Evolutionary conservation across 75 land plant genomes (phyloP).

Genomic region (Sequoia sempervirens): DNA sequence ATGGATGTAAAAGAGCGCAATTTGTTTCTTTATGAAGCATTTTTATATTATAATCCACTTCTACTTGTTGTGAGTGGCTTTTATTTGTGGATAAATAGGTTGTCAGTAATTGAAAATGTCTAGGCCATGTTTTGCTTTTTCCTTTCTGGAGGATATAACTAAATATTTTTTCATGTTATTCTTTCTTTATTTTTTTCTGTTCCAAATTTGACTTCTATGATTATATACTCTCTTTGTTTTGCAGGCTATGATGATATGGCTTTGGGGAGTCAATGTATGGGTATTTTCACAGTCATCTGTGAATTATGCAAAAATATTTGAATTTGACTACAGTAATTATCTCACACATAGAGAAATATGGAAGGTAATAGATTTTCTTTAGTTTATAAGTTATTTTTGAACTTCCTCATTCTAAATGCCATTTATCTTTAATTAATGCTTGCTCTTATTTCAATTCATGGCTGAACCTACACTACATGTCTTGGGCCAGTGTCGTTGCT

Average conservation of each 20-base stretch:
- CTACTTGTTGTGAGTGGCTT: conserved; percentile 73
- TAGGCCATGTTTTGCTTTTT: neutral
- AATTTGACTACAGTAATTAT: conserved; percentile 78
- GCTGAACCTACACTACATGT: neutral
- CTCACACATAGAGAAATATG: conserved; percentile 88
- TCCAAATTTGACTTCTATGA: neutral
- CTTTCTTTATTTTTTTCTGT: neutral
- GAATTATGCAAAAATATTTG: conserved; percentile 88
- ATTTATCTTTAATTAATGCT: neutral
- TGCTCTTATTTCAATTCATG: neutral
- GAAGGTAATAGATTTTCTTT: conserved; percentile 56
- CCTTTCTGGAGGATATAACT: neutral
- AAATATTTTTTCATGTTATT: neutral
- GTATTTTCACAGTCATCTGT: conserved; percentile 68
- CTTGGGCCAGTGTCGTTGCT: neutral
- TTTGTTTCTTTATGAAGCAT: conserved; percentile 85
- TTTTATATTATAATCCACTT: conserved; percentile 93
- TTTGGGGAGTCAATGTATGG: conserved; percentile 96
- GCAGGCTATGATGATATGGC: conserved; percentile 92
- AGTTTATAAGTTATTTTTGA: neutral
- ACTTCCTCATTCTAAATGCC: neutral
- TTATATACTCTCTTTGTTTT: conserved; percentile 13
- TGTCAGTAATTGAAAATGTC: neutral
- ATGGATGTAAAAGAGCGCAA: conserved; percentile 58
- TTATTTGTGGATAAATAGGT: neutral